Percentiles rank a stretch among this genome's conserved stretches.
Evolutionary conservation across 1,284 basidiomycete genomes (phyloP).

Genomic region (Melampsora americana): DNA sequence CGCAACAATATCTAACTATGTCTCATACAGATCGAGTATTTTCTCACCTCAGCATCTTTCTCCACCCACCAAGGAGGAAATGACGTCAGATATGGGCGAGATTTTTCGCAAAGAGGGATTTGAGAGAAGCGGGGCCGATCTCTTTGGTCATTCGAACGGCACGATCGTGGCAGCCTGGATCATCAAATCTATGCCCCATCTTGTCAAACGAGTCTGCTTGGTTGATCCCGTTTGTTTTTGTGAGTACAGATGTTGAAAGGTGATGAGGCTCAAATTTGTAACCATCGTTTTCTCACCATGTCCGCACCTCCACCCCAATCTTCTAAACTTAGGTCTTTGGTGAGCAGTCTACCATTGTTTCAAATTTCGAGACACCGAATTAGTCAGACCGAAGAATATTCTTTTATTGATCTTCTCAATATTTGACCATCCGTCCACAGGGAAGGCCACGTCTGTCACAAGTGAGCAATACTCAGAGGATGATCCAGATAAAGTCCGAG

Average conservation of each 20-base stretch:
- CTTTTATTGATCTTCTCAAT: constrained; percentile 47
- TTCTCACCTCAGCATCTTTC: constrained; percentile 49
- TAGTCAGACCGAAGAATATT: no score
- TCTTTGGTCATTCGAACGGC: constrained; percentile 52
- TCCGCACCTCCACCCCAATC: background rate
- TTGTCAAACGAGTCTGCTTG: constrained; percentile 39
- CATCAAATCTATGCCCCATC: constrained; percentile 48
- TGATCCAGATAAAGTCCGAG: no score
- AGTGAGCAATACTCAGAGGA: constrained; percentile 15
- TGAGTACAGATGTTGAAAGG: constrained; percentile 46
- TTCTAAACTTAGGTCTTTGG: constrained; percentile 21
- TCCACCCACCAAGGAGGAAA: constrained; percentile 50
- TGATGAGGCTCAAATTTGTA: background rate
- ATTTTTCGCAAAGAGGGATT: constrained; percentile 47
- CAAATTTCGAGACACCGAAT: no score
- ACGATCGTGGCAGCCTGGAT: constrained; percentile 51
- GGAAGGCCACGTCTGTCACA: constrained; percentile 41
- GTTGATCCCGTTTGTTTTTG: constrained; percentile 48
- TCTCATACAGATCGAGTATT: constrained; percentile 47
- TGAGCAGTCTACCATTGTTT: constrained; percentile 39
- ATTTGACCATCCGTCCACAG: background rate
- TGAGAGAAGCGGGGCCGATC: constrained; percentile 46
- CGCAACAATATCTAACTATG: background rate
- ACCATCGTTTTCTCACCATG: background rate
- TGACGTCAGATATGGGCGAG: constrained; percentile 46